Conservation (phyloP, 139 green algal genomes). For the Closterium sp. region DNA sequence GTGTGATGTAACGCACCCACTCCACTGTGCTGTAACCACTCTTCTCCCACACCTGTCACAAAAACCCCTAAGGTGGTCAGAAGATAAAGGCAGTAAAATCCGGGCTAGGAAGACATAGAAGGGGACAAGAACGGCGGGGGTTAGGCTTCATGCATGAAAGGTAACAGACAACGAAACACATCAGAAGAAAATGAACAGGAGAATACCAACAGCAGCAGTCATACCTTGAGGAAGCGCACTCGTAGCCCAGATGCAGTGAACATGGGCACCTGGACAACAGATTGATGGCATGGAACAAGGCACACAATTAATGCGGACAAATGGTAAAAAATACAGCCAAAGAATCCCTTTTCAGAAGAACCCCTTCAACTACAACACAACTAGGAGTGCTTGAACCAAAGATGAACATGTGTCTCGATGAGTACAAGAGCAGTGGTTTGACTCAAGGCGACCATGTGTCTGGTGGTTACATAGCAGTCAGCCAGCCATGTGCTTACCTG, state of each 20-base stretch:
- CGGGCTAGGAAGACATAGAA: slow-evolving; percentile 62
- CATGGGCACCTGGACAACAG: slow-evolving; percentile 83
- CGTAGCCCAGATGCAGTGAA: slow-evolving; percentile 79
- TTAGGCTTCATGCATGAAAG: too few relatives aligned
- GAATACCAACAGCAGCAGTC: too few relatives aligned
- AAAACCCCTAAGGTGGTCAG: neutral
- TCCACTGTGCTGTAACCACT: slow-evolving; percentile 69
- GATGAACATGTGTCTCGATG: too few relatives aligned
- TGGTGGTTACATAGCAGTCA: too few relatives aligned
- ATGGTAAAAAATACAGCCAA: neutral
- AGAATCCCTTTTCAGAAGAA: too few relatives aligned
- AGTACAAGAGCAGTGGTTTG: too few relatives aligned
- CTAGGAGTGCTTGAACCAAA: too few relatives aligned
- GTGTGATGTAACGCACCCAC: slow-evolving; percentile 91
- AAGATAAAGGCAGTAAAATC: neutral
- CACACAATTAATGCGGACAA: neutral
- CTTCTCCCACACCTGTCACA: slow-evolving; percentile 69
- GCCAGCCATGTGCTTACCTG: neutral
- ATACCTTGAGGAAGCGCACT: slow-evolving; percentile 89
- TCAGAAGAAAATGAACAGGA: too few relatives aligned
- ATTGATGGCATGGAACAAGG: neutral
- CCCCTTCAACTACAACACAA: too few relatives aligned
- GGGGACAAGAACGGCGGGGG: neutral
- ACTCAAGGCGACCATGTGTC: too few relatives aligned
- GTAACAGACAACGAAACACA: too few relatives aligned